Percentiles rank a stretch among this genome's conserved stretches.
Conservation (phyloP, 2,329 filamentous ascomycete genomes). For the Lachnellula subtilissima region DNA sequence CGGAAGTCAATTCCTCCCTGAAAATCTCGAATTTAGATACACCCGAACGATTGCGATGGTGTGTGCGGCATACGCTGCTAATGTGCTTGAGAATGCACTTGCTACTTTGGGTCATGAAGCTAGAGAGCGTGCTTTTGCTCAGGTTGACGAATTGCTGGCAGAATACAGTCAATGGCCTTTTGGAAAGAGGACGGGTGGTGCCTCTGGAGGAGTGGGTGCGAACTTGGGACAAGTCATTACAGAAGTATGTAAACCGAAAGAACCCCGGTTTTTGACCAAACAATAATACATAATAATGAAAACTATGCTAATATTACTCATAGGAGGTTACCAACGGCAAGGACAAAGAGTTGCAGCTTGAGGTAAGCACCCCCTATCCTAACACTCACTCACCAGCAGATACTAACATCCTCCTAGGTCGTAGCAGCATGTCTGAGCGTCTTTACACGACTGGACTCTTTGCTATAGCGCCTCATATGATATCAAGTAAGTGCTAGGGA, state of each 20-base stretch:
- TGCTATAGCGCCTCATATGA: conserved; percentile 55
- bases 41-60: conserved; percentile 92
- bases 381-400: not conserved
- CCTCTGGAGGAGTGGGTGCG: conserved; percentile 76
- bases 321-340: conserved; percentile 78
- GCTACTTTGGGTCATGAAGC: conserved; percentile 91
- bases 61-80: conserved; percentile 95
- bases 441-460: conserved; percentile 93
- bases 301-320: conserved; percentile 3
- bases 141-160: conserved; percentile 91
- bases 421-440: conserved; percentile 95
- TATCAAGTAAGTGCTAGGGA: not conserved
- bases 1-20: conserved; percentile 81
- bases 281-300: conserved; percentile 6
- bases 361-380: conserved; percentile 58
- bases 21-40: conserved; percentile 91
- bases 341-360: conserved; percentile 92
- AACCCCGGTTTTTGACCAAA: not conserved
- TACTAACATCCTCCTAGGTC: conserved; percentile 38
- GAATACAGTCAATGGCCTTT: conserved; percentile 99
- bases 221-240: conserved; percentile 83
- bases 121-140: conserved; percentile 87
- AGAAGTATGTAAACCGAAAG: conserved; percentile 50
- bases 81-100: conserved; percentile 96
- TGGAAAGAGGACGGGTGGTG: conserved; percentile 69